These are phyloP conservation scores for Colletotrichum zoysiae DNA, from an alignment of 2,329 filamentous ascomycete species.

Conservation along the genomic window DNA sequence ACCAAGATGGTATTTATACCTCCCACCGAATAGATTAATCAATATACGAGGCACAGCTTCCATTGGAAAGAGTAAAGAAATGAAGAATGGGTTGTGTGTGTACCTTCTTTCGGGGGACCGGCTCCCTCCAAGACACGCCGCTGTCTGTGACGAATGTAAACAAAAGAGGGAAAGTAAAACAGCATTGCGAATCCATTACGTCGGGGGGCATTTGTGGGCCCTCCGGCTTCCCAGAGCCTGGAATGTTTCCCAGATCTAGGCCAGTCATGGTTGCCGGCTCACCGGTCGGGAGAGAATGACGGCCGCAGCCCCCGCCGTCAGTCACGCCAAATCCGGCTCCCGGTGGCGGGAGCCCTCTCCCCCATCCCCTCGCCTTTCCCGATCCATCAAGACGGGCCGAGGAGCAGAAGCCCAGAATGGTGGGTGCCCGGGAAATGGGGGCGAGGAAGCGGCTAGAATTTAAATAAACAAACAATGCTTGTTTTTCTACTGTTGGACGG, in stretches of 20 bases:
- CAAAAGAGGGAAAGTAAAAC: neutral
- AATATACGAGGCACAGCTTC: neutral
- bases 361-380: neutral
- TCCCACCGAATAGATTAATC: neutral
- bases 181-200: neutral
- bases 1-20: constrained; percentile 1
- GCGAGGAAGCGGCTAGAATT: neutral
- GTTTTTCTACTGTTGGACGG: neutral
- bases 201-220: too few relatives aligned
- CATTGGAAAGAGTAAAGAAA: neutral
- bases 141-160: neutral
- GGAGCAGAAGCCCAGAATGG: neutral
- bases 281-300: neutral
- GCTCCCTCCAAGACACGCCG: neutral
- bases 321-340: neutral
- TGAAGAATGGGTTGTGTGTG: neutral
- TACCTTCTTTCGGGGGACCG: neutral
- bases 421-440: too few relatives aligned
- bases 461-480: neutral
- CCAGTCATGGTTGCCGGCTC: neutral
- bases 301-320: neutral
- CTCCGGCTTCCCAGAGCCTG: too few relatives aligned
- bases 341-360: neutral
- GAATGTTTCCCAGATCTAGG: neutral
- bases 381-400: neutral